Evolutionary conservation across 208 protist species (phyloP).

Genomic region (Wallacemonas sp.): DNA sequence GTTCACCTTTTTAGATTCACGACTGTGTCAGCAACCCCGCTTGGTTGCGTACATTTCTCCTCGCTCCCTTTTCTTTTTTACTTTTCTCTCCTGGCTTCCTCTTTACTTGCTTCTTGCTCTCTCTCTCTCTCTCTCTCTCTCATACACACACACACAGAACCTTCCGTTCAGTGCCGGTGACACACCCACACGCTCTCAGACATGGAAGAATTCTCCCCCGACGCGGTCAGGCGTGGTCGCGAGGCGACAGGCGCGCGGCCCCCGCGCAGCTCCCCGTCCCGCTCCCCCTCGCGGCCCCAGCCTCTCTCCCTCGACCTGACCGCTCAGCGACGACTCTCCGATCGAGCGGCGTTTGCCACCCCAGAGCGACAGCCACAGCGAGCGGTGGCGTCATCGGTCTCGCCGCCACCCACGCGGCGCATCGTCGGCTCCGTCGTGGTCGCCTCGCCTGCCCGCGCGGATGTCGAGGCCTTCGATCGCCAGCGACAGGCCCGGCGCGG

Average conservation of each 20-base stretch:
- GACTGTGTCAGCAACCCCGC: neutral
- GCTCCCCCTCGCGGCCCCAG: no score
- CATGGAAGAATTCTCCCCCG: no score
- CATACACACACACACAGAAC: neutral
- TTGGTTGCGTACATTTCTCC: conserved; percentile 2
- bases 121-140: neutral
- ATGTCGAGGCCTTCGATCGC: neutral
- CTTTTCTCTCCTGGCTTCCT: neutral
- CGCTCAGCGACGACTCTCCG: conserved; percentile 1
- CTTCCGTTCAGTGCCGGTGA: no score
- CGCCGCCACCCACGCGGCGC: neutral
- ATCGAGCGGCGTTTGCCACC: neutral
- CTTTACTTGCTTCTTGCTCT: neutral
- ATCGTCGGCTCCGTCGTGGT: conserved; percentile 6
- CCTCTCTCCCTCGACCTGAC: neutral
- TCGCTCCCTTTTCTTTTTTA: conserved; percentile 16
- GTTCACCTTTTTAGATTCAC: conserved; percentile 12
- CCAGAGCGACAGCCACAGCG: neutral
- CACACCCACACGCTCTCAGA: no score
- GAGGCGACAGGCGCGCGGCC: no score
- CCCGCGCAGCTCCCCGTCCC: no score
- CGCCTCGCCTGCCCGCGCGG: conserved; percentile 8
- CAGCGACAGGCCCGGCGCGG: neutral
- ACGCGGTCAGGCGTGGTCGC: no score
- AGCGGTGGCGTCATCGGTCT: no score